phyloP scores from a whole-genome alignment of 306 rosid genomes.

The Prunus armeniaca region DNA sequence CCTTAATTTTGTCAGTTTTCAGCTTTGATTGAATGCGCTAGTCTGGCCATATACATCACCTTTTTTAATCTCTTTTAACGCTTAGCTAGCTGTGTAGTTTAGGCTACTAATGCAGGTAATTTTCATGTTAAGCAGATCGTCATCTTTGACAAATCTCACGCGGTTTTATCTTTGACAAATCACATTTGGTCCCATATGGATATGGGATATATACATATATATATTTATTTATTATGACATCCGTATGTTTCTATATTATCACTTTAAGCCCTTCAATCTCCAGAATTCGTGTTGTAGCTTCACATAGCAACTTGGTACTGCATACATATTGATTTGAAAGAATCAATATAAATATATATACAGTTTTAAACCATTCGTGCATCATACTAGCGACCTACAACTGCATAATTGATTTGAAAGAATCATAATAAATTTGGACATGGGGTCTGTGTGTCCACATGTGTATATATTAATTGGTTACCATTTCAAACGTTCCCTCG shows the following conservation, averaged over 20 bases:
- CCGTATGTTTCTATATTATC: no score
- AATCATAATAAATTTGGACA: not conserved
- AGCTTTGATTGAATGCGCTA: constrained; percentile 18
- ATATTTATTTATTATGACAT: no score
- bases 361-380: no score
- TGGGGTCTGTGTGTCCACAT: not conserved
- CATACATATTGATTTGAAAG: no score
- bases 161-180: constrained; percentile 23
- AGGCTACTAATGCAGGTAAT: not conserved
- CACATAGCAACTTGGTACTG: no score
- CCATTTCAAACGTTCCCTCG: constrained; percentile 46
- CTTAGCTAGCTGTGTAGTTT: not conserved
- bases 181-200: constrained; percentile 36
- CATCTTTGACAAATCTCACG: constrained; percentile 62
- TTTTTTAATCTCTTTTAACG: constrained; percentile 5
- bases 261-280: no score
- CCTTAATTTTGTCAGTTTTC: constrained; percentile 54
- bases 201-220: not conserved
- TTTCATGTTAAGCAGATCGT: constrained; percentile 34
- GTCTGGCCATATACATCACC: constrained; percentile 1
- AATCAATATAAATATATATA: no score
- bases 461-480: not conserved
- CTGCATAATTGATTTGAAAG: not conserved
- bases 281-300: no score
- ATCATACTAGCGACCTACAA: not conserved